Evolutionary conservation across 331 rosid genomes (phyloP).

Genomic region (Quercus tomentella): DNA sequence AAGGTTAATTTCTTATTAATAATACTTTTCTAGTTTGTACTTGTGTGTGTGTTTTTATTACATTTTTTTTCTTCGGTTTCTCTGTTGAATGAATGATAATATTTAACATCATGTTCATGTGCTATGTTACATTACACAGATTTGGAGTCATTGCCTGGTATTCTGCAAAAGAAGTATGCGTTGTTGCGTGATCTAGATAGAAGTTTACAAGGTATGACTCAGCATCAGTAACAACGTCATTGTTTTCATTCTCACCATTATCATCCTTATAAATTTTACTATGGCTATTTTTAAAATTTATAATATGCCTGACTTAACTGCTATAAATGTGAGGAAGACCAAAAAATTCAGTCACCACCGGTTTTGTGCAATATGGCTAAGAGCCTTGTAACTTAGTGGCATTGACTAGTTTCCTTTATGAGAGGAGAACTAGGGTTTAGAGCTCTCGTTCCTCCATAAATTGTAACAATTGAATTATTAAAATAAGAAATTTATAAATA

Average conservation of each 20-base stretch:
- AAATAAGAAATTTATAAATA: too few species aligned
- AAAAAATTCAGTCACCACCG: neutral
- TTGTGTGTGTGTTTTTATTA: too few species aligned
- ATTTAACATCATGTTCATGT: neutral
- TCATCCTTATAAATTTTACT: neutral
- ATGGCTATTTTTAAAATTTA: neutral
- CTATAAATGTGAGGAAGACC: neutral
- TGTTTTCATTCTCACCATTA: neutral
- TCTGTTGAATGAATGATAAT: neutral
- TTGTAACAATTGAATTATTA: too few species aligned
- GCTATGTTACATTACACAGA: conserved; percentile 35
- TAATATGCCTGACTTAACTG: neutral
- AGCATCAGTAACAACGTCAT: neutral
- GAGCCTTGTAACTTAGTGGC: too few species aligned
- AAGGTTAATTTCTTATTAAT: too few species aligned
- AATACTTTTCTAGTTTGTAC: too few species aligned
- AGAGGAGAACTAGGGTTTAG: too few species aligned
- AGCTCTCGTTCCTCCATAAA: too few species aligned
- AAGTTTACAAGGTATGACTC: conserved; percentile 70
- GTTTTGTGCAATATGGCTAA: neutral
- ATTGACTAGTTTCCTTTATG: too few species aligned
- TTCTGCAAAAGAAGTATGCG: conserved; percentile 82
- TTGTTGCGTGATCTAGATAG: conserved; percentile 81
- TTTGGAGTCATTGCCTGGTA: conserved; percentile 84
- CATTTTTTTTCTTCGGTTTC: neutral